Conservation (phyloP, 1,139 yeast species). For the Suhomyces taliae region DNA sequence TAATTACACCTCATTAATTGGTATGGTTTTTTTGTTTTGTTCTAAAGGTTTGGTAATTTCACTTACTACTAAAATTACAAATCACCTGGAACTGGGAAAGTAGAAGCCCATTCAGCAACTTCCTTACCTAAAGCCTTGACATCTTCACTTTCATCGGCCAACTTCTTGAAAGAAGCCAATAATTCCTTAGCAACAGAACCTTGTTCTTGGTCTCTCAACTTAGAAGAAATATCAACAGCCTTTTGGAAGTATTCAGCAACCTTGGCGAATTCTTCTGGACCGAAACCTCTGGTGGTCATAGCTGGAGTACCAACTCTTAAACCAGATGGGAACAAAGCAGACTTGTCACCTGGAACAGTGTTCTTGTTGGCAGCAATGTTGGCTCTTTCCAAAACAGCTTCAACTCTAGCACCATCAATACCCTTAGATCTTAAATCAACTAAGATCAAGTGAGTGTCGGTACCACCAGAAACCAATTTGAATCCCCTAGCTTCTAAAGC, state of each 20-base stretch:
- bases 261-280: conserved; percentile 70
- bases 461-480: conserved; percentile 84
- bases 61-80: conserved; percentile 21
- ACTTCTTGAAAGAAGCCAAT: conserved; percentile 60
- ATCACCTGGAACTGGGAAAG: conserved; percentile 82
- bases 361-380: conserved; percentile 95
- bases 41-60: background rate
- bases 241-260: conserved; percentile 77
- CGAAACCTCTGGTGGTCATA: conserved; percentile 95
- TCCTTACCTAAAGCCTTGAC: conserved; percentile 62
- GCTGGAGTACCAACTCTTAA: conserved; percentile 97
- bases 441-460: conserved; percentile 91
- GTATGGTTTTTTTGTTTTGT: too few relatives aligned
- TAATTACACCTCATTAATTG: background rate
- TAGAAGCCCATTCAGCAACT: conserved; percentile 64
- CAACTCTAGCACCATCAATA: conserved; percentile 95
- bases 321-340: conserved; percentile 94
- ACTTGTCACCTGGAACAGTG: conserved; percentile 94
- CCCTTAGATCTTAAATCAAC: conserved; percentile 80
- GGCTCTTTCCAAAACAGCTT: conserved; percentile 82
- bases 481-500: conserved; percentile 70
- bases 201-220: conserved; percentile 58
- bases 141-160: conserved; percentile 58
- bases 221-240: conserved; percentile 69
- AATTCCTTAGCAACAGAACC: conserved; percentile 64